Evolutionary conservation across 2,329 filamentous ascomycete species (phyloP).

Genomic region (Xylaria sp.): DNA sequence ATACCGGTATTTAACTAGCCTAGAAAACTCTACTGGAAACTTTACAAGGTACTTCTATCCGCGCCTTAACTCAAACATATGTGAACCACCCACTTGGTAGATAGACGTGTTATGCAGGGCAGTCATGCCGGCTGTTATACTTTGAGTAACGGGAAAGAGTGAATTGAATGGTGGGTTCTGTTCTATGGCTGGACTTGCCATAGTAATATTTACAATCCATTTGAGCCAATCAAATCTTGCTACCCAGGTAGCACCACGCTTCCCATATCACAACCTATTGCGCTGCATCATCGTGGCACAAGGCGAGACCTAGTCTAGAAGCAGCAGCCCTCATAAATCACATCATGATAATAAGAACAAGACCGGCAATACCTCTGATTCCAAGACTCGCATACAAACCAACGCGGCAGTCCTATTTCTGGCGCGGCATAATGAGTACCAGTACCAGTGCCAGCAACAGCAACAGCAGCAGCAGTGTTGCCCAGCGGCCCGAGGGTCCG

Average conservation of each 20-base stretch:
- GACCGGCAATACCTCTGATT: not conserved
- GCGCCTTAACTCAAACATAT: no score
- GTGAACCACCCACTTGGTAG: no score
- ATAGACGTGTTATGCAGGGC: no score
- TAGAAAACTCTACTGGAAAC: no score
- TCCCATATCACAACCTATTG: conserved; percentile 4
- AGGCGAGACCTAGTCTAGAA: not conserved
- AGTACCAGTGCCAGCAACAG: no score
- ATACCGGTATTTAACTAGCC: no score
- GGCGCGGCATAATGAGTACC: conserved; percentile 22
- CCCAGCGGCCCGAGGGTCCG: conserved; percentile 32
- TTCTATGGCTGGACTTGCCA: not conserved
- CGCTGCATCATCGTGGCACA: not conserved
- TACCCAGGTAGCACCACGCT: conserved; percentile 2
- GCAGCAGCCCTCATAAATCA: not conserved
- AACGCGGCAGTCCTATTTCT: not conserved
- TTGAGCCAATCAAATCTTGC: conserved; percentile 19
- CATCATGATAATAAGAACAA: conserved; percentile 28
- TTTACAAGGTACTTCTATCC: no score
- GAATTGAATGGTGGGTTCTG: not conserved
- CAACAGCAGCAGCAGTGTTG: not conserved
- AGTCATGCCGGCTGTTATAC: not conserved
- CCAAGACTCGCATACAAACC: conserved; percentile 13
- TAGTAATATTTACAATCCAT: not conserved
- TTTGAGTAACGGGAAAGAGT: not conserved